Evolutionary conservation across 2,329 filamentous ascomycete species (phyloP), one percentile per base, ranked within the genome.

Genomic region (Thyridium curvatum): DNA sequence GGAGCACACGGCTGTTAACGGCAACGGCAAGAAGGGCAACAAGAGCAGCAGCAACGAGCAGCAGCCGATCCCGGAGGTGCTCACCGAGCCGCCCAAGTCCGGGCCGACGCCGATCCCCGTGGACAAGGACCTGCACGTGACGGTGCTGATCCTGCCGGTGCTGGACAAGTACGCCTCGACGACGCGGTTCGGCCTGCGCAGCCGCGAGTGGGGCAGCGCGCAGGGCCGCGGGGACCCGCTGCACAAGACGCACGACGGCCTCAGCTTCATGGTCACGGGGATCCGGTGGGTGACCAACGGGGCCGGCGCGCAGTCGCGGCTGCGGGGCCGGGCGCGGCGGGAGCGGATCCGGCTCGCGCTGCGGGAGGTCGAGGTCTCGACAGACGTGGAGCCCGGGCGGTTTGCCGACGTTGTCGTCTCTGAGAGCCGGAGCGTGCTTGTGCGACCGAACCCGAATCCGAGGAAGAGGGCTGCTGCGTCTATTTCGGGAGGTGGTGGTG

Each of bases 221-320:
- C 60, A 71, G 12, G 72, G 65, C 39, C 58, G 60, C 17, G 58
- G 57, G 6, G 58, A 59, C 14, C 59, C 55, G 46, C 61, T 58
- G 34, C 53, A 50, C 18, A 46, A 54, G 18, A 38, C 46, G 8
- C 89, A 96, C 54, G 89, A 94, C 50, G 90, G 90, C 3, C 77
- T 95, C 59, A 95, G 89, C 57, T 97, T 86, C 62, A 88, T 85
- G 72, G 77, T 98, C 35, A 72, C 81, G 44, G 79, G 80, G 38
- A 76, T 95, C 10, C 80, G 88, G 38, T 97, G 90, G 82, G 86
- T 96, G 1, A 82, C 86, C 46, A 74, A 79, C 46, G 89, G 93
- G 12, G 83, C 77, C 0, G 72, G 71, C 46, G 74, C 65, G 41
- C 73, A 78, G 52, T 71, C 71, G 18, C 61, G 75, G 34, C 64